Base-by-base conservation (phyloP, 192 early-diverging fungal species). In the Linnemannia zychae region DNA sequence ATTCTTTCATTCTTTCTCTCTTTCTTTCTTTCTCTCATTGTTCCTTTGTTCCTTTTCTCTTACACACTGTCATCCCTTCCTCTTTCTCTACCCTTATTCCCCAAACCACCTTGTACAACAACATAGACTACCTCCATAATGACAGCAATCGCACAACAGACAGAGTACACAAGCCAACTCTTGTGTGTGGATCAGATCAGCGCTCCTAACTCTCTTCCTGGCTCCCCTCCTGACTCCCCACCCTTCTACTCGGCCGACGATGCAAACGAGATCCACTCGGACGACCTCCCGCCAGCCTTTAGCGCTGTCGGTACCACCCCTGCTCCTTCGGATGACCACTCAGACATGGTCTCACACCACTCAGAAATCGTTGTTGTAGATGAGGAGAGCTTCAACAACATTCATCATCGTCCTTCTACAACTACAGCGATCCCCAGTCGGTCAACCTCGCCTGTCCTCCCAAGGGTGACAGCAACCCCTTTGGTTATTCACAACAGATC, bases 361-460 rank as follows among this genome's bases (percentile, higher is more conserved):
- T 48, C 80, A 3, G 57, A 71, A 31, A 52, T 72, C 50, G 53
- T 72, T 16, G 50, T 82, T 34, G 80, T 48, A 7, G 80, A 82
- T 66, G 80, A 82, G 22, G 69, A 72, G 18, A 46, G 37, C n/a
- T 71, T 71, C 28, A 53, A 75, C 9, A 67, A 66, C 71, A 38
- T 36, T 31, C 40, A 71, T 28, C 36, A 57, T 6, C 53, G 34
- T 31, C 28, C 74, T 7, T 28, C 74, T 38, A 38, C 65, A 18
- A 24, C 40, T 7, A 50, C 48, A 47, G 34, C 18, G 3, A 40
- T 65, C 34, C 9, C 37, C 12, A 74, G 72, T 69, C 74, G 69
- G 40, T 34, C 80, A 16, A 36, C 49, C 46, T 75, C 74, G 15
- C 80, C 71, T 17, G 31, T 36, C 2, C 38, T 69, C 31, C 79